phyloP scores from a whole-genome alignment of 805 yeast genomes.

The Kuraishia borneana region DNA sequence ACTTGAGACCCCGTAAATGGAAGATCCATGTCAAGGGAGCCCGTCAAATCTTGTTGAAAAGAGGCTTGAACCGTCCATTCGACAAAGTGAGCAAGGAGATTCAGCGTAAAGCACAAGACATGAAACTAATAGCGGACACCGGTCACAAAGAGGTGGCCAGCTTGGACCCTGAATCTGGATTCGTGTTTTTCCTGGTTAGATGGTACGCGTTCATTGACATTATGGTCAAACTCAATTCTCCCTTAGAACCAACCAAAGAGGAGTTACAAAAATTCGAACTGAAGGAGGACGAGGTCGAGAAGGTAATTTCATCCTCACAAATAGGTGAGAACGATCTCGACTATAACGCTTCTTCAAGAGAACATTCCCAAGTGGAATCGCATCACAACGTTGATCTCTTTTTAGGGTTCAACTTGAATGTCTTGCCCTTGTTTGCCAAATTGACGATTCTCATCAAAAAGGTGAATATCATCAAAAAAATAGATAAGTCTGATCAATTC shows the following conservation, averaged over 20 bases:
- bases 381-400: conserved; percentile 44
- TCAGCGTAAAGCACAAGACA: conserved; percentile 2
- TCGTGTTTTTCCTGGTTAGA: conserved; percentile 44
- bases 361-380: conserved; percentile 9
- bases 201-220: conserved; percentile 66
- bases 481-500: conserved; percentile 5
- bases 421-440: conserved; percentile 47
- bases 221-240: conserved; percentile 49
- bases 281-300: conserved; percentile 3
- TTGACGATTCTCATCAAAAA: conserved; percentile 28
- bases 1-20: conserved; percentile 39
- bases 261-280: conserved; percentile 7
- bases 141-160: conserved; percentile 2
- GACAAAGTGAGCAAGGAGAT: conserved; percentile 12
- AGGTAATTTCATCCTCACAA: neutral
- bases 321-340: neutral
- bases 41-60: conserved; percentile 44
- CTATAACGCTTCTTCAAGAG: neutral
- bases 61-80: conserved; percentile 30
- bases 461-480: conserved; percentile 10
- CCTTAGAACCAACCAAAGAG: conserved; percentile 20
- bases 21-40: conserved; percentile 61
- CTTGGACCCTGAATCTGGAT: conserved; percentile 18
- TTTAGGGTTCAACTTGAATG: conserved; percentile 54
- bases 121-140: neutral